These are phyloP conservation scores for Podaxis mareebaensis DNA, from an alignment of 768 basidiomycete species.

Conservation along the genomic window DNA sequence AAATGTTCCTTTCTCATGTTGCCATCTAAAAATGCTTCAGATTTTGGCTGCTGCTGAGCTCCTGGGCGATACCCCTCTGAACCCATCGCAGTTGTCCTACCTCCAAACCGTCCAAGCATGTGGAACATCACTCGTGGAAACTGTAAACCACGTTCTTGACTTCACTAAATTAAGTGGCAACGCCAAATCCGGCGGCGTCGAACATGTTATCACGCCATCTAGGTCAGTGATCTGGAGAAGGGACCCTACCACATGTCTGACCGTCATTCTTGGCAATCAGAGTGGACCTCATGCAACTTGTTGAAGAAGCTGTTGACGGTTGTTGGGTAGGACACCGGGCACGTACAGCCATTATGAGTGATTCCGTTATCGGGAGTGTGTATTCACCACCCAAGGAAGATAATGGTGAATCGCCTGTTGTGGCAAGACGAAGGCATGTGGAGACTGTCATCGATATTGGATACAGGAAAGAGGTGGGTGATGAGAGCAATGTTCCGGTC, in stretches of 20 bases:
- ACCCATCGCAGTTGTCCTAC: conserved; percentile 81
- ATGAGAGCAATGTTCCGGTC: background rate
- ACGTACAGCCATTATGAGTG: conserved; percentile 63
- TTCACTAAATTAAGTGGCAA: conserved; percentile 94
- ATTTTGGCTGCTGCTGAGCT: conserved; percentile 92
- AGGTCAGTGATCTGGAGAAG: conserved; percentile 43
- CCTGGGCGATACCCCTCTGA: conserved; percentile 81
- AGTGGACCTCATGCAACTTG: conserved; percentile 77
- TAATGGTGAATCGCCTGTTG: conserved; percentile 36
- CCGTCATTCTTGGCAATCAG: conserved; percentile 25
- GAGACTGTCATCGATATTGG: conserved; percentile 91
- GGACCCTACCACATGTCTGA: conserved; percentile 9
- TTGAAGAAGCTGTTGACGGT: conserved; percentile 90
- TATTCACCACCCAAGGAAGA: conserved; percentile 82
- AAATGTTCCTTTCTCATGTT: background rate
- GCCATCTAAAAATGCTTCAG: conserved; percentile 32
- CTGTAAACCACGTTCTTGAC: conserved; percentile 95
- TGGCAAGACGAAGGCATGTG: conserved; percentile 52
- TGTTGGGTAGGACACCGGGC: conserved; percentile 94
- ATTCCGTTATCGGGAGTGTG: conserved; percentile 87
- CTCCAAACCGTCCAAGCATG: conserved; percentile 93
- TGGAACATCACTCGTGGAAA: conserved; percentile 93
- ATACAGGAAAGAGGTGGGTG: conserved; percentile 61
- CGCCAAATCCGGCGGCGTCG: conserved; percentile 73
- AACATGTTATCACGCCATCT: conserved; percentile 70